Conservation (phyloP, 163 green algal genomes). For the Chlamydomonas reinhardtii region DNA sequence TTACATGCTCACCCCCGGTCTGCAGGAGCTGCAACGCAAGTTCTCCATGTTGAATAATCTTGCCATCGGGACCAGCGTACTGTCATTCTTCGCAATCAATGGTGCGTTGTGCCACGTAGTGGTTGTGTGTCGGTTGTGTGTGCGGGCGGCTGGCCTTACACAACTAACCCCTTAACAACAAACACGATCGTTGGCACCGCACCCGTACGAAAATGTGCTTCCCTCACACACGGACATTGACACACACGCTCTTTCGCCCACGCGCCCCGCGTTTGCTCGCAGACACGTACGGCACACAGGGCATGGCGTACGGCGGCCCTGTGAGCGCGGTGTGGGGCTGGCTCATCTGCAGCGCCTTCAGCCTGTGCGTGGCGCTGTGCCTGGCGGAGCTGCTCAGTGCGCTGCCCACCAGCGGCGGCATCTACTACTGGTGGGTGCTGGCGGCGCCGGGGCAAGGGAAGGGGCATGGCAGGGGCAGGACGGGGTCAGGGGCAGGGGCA, state of each 20-base stretch:
- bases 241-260: too few relatives aligned
- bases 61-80: conserved; percentile 21
- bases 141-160: not conserved
- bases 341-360: conserved; percentile 59
- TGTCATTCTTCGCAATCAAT: conserved; percentile 44
- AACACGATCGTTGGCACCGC: too few relatives aligned
- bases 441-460: too few relatives aligned
- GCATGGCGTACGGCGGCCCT: conserved; percentile 69
- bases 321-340: conserved; percentile 72
- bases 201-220: too few relatives aligned
- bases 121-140: too few relatives aligned
- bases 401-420: conserved; percentile 60
- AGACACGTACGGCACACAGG: conserved; percentile 49
- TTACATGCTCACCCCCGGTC: too few relatives aligned
- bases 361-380: conserved; percentile 53
- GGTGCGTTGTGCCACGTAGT: not conserved
- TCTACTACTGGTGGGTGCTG: conserved; percentile 50
- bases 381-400: conserved; percentile 68
- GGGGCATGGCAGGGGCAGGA: too few relatives aligned
- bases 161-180: too few relatives aligned
- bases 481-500: too few relatives aligned
- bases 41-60: conserved; percentile 45
- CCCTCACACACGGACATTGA: too few relatives aligned
- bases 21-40: conserved; percentile 43
- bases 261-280: too few relatives aligned